phyloP scores from a whole-genome alignment of 441 rosid species.

The Corymbia calophylla region DNA sequence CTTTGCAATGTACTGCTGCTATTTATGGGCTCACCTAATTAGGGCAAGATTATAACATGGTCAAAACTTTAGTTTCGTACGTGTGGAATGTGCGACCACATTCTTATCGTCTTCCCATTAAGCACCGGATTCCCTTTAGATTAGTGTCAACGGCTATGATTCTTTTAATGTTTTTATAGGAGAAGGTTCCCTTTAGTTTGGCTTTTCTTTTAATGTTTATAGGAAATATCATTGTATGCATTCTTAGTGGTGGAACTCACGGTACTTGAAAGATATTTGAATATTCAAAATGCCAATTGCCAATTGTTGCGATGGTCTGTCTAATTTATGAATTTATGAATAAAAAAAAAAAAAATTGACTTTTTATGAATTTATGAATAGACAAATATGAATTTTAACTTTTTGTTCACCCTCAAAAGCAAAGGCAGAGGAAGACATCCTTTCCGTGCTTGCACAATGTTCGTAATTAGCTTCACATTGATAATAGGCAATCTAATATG shows the following conservation, averaged over 20 bases:
- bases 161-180: neutral
- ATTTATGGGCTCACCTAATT: neutral
- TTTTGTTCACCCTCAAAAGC: neutral
- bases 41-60: neutral
- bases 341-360: too few relatives aligned
- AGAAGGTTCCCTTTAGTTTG: neutral
- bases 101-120: neutral
- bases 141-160: neutral
- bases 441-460: neutral
- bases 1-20: neutral
- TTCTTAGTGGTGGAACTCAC: neutral
- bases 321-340: too few relatives aligned
- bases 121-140: neutral
- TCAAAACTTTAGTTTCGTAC: neutral
- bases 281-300: fast-evolving
- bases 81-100: neutral
- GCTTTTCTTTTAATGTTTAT: too few relatives aligned
- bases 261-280: neutral
- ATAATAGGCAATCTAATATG: neutral
- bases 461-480: neutral
- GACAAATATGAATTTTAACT: neutral
- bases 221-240: neutral
- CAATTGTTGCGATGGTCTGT: neutral
- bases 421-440: neutral
- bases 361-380: neutral